Evolutionary conservation across 371 early-diverging fungal genomes (phyloP).

Genomic region (Mortierella sp.): DNA sequence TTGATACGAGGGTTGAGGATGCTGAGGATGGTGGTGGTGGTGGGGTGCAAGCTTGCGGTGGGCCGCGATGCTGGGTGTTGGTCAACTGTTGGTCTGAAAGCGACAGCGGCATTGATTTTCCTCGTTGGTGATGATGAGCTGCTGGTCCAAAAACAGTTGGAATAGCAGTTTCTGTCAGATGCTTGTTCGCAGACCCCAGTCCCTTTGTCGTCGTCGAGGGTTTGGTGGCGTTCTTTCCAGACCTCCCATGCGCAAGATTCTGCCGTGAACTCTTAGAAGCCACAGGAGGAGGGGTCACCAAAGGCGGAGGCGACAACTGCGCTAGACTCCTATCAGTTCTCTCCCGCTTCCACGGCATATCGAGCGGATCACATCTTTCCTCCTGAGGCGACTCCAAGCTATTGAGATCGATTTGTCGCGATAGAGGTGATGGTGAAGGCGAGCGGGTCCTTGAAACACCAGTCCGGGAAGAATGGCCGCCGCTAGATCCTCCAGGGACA

Average conservation of each 20-base stretch:
- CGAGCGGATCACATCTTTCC: neutral
- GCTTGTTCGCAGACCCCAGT: neutral
- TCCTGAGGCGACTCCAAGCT: constrained; percentile 17
- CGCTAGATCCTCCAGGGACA: neutral
- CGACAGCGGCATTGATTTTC: neutral
- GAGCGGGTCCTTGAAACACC: constrained; percentile 30
- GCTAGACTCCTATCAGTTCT: neutral
- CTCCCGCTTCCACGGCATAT: neutral
- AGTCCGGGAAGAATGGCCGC: neutral
- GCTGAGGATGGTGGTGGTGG: neutral
- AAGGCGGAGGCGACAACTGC: neutral
- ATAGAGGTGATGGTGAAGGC: constrained; percentile 39
- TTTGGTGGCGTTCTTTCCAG: neutral
- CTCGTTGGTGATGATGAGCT: neutral
- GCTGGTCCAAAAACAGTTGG: no score
- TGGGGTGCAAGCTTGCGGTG: neutral
- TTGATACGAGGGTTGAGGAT: neutral
- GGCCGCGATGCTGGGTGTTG: neutral
- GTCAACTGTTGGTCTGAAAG: neutral
- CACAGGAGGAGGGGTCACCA: neutral
- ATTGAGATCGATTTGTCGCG: constrained; percentile 22
- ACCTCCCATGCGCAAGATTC: neutral
- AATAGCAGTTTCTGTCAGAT: neutral
- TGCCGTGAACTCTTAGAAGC: neutral
- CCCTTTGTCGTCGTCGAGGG: neutral